Conservation (phyloP, 2,329 filamentous ascomycete species). For the Sporothrix mexicana region DNA sequence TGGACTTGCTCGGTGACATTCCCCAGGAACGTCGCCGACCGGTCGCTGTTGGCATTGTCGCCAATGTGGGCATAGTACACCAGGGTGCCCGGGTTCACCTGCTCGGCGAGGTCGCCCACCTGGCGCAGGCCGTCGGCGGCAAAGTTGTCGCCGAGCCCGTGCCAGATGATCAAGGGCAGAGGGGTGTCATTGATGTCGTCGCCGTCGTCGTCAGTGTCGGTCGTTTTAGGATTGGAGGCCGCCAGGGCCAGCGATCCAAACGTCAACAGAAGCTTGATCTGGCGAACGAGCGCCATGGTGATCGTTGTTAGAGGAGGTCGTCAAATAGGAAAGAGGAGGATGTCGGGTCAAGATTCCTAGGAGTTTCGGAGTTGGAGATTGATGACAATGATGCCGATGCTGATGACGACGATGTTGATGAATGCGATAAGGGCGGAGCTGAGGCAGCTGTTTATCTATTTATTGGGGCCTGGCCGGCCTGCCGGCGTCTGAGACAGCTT, state of each 20-base stretch:
- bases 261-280: constrained; percentile 42
- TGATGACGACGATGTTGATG: not conserved
- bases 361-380: constrained; percentile 1
- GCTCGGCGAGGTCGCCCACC: constrained; percentile 73
- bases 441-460: constrained; percentile 28
- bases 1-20: constrained; percentile 82
- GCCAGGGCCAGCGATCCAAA: constrained; percentile 45
- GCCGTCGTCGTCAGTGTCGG: constrained; percentile 45
- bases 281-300: constrained; percentile 42
- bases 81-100: constrained; percentile 79
- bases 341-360: not conserved
- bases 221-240: constrained; percentile 41
- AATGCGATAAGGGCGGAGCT: not conserved
- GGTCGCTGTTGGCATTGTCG: constrained; percentile 70
- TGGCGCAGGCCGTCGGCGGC: constrained; percentile 73
- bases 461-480: not conserved
- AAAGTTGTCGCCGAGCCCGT: constrained; percentile 79
- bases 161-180: constrained; percentile 92
- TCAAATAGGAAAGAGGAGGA: not conserved
- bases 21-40: constrained; percentile 85
- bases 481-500: not conserved
- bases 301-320: too few species aligned
- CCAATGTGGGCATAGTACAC: constrained; percentile 79
- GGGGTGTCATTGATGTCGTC: constrained; percentile 65
- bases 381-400: not conserved